Evolutionary conservation across 768 basidiomycete species (phyloP).

Genomic region (Pulveroboletus ravenelii): DNA sequence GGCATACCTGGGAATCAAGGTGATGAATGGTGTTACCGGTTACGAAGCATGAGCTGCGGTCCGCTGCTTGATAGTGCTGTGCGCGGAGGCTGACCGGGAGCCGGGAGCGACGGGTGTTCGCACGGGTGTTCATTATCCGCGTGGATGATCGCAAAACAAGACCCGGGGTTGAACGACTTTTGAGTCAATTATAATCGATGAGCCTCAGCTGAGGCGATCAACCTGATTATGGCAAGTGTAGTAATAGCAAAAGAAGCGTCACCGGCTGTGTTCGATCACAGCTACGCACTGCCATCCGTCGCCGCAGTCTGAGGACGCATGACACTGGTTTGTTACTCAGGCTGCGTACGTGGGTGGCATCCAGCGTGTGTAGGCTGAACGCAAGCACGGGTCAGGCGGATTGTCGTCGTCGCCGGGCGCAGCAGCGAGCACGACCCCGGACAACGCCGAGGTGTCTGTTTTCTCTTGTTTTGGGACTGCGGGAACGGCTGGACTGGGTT

Average conservation of each 20-base stretch:
- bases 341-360: too few species aligned
- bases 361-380: too few species aligned
- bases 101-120: neutral
- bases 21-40: neutral
- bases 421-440: neutral
- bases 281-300: neutral
- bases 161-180: neutral
- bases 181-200: neutral
- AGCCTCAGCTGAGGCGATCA: neutral
- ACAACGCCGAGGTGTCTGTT: constrained; percentile 7
- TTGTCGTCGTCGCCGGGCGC: neutral
- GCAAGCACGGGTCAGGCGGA: too few species aligned
- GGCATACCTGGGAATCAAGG: constrained; percentile 9
- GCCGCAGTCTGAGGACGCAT: neutral
- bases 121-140: neutral
- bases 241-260: neutral
- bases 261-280: constrained; percentile 1
- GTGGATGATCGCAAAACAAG: neutral
- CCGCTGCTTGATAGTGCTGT: neutral
- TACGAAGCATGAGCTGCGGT: neutral
- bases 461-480: constrained; percentile 18
- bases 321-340: too few species aligned
- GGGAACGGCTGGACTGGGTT: constrained; percentile 13
- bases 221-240: constrained; percentile 13
- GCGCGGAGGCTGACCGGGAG: constrained; percentile 13